Percentiles rank a stretch among this genome's conserved stretches.
Conservation (phyloP, 75 land plant species). For the Azolla pinnata region DNA sequence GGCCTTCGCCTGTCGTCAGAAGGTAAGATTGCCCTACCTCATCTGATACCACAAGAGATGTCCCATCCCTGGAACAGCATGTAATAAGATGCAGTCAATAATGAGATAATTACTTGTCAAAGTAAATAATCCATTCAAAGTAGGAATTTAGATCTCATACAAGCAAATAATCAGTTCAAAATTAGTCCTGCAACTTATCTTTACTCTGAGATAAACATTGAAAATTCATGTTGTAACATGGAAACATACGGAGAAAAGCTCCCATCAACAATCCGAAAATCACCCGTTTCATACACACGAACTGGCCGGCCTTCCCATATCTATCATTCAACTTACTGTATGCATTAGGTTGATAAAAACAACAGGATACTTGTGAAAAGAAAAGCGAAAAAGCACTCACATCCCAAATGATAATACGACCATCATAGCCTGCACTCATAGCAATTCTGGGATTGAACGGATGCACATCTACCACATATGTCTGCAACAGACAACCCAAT, state of each 20-base stretch:
- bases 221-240: no score
- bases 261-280: constrained; percentile 85
- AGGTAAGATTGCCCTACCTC: constrained; percentile 94
- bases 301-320: constrained; percentile 98
- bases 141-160: no score
- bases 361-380: no score
- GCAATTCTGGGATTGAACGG: constrained; percentile 97
- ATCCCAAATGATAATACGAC: constrained; percentile 92
- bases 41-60: constrained; percentile 91
- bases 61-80: constrained; percentile 60
- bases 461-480: constrained; percentile 94
- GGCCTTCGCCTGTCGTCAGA: constrained; percentile 75
- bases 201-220: no score
- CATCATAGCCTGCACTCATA: constrained; percentile 99
- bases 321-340: no score
- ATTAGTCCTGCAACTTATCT: no score
- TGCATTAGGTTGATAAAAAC: no score
- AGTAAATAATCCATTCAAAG: no score
- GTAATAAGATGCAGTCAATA: no score
- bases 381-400: constrained; percentile 72
- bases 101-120: no score
- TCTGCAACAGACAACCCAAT: constrained; percentile 31
- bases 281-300: constrained; percentile 71
- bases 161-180: no score
- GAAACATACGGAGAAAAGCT: constrained; percentile 89